phyloP scores from a whole-genome alignment of 2,329 filamentous ascomycete genomes.

The Aureobasidium uvarum region DNA sequence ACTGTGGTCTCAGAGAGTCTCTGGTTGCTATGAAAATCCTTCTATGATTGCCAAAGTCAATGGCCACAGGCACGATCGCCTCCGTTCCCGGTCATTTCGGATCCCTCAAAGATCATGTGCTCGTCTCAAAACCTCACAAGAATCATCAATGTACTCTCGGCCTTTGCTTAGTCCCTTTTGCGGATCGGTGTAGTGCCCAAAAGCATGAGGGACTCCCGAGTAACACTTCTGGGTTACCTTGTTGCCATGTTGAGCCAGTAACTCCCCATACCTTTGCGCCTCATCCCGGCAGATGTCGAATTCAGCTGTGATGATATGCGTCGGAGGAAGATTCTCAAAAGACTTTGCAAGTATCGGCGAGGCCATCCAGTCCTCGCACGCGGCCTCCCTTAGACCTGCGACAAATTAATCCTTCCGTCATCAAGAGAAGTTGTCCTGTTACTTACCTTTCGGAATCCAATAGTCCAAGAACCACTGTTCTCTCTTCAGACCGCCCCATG shows the following conservation, averaged over 20 bases:
- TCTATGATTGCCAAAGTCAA: no score
- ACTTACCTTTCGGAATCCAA: slow-evolving; percentile 1
- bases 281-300: slow-evolving; percentile 11
- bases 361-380: not conserved
- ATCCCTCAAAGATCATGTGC: not conserved
- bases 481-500: slow-evolving; percentile 3
- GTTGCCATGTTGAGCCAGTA: not conserved
- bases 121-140: not conserved
- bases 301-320: slow-evolving; percentile 10
- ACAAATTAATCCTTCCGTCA: not conserved
- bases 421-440: not conserved
- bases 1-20: no score
- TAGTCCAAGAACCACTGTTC: slow-evolving; percentile 13
- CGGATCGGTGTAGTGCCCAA: slow-evolving; percentile 2
- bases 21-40: no score
- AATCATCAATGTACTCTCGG: not conserved
- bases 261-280: slow-evolving; percentile 4
- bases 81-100: no score
- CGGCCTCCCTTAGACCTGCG: not conserved
- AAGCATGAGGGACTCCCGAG: not conserved
- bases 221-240: slow-evolving; percentile 6
- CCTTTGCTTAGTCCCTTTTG: slow-evolving; percentile 1
- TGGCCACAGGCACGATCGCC: no score
- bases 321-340: not conserved
- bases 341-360: not conserved